phyloP scores from a whole-genome alignment of 2,329 filamentous ascomycete species.

The Fusarium devonianum region DNA sequence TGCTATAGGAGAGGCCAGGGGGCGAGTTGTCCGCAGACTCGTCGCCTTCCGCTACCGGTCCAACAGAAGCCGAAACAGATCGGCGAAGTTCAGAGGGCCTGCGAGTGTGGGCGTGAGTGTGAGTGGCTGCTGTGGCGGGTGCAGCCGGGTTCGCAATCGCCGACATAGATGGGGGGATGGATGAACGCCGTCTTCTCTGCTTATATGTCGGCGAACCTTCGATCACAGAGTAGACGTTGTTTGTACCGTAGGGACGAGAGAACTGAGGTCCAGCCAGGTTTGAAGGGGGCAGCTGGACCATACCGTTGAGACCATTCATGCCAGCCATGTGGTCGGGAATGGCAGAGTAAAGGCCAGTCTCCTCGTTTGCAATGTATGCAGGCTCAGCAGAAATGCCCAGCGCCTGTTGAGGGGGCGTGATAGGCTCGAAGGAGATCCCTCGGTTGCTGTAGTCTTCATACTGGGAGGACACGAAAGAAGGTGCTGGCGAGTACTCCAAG shows the following conservation, averaged over 20 bases:
- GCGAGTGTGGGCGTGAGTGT: slow-evolving; percentile 81
- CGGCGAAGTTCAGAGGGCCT: slow-evolving; percentile 89
- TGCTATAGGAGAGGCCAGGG: slow-evolving; percentile 76
- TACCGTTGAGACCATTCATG: slow-evolving; percentile 79
- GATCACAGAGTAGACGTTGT: slow-evolving; percentile 93
- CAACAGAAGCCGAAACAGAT: slow-evolving; percentile 87
- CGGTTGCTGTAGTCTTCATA: slow-evolving; percentile 98
- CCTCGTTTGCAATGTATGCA: slow-evolving; percentile 97
- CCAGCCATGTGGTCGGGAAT: slow-evolving; percentile 84
- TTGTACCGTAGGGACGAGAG: slow-evolving; percentile 72
- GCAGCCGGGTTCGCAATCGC: slow-evolving; percentile 72
- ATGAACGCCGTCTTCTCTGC: slow-evolving; percentile 91
- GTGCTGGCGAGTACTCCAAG: slow-evolving; percentile 96
- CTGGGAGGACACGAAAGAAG: slow-evolving; percentile 97
- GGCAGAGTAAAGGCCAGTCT: slow-evolving; percentile 93
- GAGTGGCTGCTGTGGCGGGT: slow-evolving; percentile 66
- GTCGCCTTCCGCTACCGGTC: slow-evolving; percentile 80
- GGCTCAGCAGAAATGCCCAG: slow-evolving; percentile 84
- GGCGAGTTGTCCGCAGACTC: slow-evolving; percentile 82
- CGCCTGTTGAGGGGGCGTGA: slow-evolving; percentile 93
- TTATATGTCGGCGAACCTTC: slow-evolving; percentile 99
- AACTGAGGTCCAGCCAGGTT: slow-evolving; percentile 84
- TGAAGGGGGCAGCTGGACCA: slow-evolving; percentile 89
- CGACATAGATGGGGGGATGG: slow-evolving; percentile 81
- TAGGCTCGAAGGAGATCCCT: slow-evolving; percentile 93